phyloP scores from a whole-genome alignment of 2,329 filamentous ascomycete species.

The Trichophaea hybrida region DNA sequence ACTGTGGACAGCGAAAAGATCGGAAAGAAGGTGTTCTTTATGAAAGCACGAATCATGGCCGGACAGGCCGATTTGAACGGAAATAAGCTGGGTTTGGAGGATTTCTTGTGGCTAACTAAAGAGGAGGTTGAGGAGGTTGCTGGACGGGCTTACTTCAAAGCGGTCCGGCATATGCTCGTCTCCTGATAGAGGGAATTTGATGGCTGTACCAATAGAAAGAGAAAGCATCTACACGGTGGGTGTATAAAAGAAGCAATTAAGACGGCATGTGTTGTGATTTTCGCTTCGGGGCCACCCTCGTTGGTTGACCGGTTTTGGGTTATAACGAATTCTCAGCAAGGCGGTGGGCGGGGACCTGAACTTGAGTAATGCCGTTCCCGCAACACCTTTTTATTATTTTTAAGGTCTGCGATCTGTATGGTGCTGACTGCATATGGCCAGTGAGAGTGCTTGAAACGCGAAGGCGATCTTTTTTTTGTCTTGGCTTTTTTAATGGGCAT shows the following conservation, averaged over 20 bases:
- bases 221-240: no score
- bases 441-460: no score
- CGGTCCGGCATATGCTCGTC: constrained; percentile 69
- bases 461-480: not conserved
- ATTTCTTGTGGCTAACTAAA: constrained; percentile 86
- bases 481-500: not conserved
- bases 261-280: no score
- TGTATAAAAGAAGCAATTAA: no score
- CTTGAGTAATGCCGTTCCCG: no score
- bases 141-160: constrained; percentile 52
- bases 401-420: no score
- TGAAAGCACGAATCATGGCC: constrained; percentile 92
- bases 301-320: no score
- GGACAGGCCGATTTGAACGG: constrained; percentile 71
- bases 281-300: no score
- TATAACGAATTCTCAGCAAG: no score
- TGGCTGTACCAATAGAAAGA: not conserved
- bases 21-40: constrained; percentile 82
- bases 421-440: no score
- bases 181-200: constrained; percentile 43
- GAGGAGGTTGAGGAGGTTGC: constrained; percentile 67
- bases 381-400: no score
- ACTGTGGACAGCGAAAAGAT: constrained; percentile 26
- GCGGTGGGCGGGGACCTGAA: no score
- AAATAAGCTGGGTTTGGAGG: constrained; percentile 57